These are phyloP conservation scores for Persicaria maculosa DNA, from an alignment of 148 eudicot genomes.

Conservation along the genomic window DNA sequence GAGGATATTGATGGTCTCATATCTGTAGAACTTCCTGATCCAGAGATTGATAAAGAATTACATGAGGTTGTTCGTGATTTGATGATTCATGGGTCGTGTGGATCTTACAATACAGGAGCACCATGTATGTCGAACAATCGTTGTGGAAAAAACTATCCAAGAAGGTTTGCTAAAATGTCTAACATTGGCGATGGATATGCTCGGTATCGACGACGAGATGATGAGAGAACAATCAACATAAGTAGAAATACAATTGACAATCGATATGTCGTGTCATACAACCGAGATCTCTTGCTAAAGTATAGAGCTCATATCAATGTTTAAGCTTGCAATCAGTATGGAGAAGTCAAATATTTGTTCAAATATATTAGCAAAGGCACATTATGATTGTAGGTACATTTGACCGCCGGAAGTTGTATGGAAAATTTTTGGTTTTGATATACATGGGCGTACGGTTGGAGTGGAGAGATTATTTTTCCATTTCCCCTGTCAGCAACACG, in stretches of 20 bases:
- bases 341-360: neutral
- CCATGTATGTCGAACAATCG: neutral
- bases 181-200: no score
- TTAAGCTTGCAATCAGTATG: neutral
- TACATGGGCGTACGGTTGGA: no score
- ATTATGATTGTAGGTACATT: neutral
- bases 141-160: no score
- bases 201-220: no score
- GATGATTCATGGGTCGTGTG: neutral
- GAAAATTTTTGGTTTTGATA: no score
- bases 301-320: neutral
- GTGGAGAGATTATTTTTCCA: no score
- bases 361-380: neutral
- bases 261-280: neutral
- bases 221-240: no score
- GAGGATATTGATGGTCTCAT: neutral
- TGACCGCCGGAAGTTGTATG: neutral
- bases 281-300: no score
- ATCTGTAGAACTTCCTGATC: neutral
- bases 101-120: neutral
- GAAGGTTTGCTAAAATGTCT: no score
- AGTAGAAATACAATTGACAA: no score
- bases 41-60: neutral
- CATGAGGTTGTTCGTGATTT: neutral
- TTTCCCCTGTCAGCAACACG: neutral